These are phyloP conservation scores for Calonectria henricotiae DNA, from an alignment of 2,329 filamentous ascomycete genomes.

Conservation along the genomic window DNA sequence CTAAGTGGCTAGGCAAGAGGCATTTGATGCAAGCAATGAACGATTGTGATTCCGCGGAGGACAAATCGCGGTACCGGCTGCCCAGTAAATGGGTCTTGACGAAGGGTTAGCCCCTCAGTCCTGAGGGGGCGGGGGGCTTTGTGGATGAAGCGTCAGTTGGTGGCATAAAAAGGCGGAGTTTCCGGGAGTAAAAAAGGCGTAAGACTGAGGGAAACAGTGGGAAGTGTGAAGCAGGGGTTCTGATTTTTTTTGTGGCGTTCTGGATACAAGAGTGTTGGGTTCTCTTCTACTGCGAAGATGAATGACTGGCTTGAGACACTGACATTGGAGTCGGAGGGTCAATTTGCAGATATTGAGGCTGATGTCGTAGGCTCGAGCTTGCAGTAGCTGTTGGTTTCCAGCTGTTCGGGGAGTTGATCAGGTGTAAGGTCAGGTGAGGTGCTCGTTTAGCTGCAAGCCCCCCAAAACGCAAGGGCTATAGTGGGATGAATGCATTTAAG, in stretches of 20 bases:
- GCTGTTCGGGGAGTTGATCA: constrained; percentile 39
- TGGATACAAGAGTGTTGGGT: background rate
- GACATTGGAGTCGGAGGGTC: background rate
- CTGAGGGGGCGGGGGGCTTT: constrained; percentile 34
- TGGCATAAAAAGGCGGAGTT: constrained; percentile 42
- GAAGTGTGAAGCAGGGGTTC: constrained; percentile 12
- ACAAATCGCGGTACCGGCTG: constrained; percentile 43
- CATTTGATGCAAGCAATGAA: constrained; percentile 41
- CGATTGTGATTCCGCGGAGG: constrained; percentile 35
- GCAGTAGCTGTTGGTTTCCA: constrained; percentile 16
- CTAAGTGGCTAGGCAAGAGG: constrained; percentile 38
- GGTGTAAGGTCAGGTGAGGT: constrained; percentile 39
- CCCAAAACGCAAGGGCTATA: background rate
- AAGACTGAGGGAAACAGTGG: constrained; percentile 39
- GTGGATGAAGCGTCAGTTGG: constrained; percentile 32
- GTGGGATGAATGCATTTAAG: constrained; percentile 6
- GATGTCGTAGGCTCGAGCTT: background rate
- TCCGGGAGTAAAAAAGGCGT: constrained; percentile 36
- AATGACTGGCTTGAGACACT: background rate
- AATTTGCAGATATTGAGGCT: constrained; percentile 25
- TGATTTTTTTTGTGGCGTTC: background rate
- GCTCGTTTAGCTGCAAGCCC: constrained; percentile 17
- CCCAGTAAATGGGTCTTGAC: constrained; percentile 26
- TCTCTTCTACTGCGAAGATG: no score
- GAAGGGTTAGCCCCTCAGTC: constrained; percentile 33